Evolutionary conservation across 2,329 filamentous ascomycete genomes (phyloP).

Genomic region (Alternaria arbusti): DNA sequence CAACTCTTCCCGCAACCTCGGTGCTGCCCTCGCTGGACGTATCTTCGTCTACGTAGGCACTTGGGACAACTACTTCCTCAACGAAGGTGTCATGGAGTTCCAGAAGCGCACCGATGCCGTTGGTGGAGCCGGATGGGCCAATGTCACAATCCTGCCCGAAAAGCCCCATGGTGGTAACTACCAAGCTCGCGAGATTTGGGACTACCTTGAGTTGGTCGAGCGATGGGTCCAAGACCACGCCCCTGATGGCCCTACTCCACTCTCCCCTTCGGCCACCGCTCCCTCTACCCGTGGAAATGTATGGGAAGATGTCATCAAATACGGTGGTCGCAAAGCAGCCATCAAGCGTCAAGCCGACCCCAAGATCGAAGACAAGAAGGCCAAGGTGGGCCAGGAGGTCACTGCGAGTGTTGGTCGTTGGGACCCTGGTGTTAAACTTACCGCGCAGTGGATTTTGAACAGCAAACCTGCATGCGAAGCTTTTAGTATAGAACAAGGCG

Average conservation of each 20-base stretch:
- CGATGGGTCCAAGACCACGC: conserved; percentile 42
- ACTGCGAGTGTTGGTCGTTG: conserved; percentile 40
- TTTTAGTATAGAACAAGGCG: conserved; percentile 34
- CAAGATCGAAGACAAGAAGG: conserved; percentile 13
- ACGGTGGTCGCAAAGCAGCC: conserved; percentile 44
- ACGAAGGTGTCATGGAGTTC: conserved; percentile 47
- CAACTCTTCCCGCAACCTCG: conserved; percentile 41
- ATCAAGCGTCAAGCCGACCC: conserved; percentile 41
- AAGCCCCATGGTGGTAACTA: conserved; percentile 46
- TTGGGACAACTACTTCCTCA: conserved; percentile 47
- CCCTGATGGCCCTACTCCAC: conserved; percentile 38
- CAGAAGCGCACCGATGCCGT: conserved; percentile 40
- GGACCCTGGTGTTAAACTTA: conserved; percentile 47
- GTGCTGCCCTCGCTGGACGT: conserved; percentile 36
- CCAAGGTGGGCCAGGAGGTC: conserved; percentile 6
- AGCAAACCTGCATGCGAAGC: conserved; percentile 25
- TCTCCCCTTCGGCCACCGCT: conserved; percentile 25
- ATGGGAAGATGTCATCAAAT: conserved; percentile 43
- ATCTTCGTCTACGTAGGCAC: conserved; percentile 47
- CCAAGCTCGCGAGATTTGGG: conserved; percentile 38
- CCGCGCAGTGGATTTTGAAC: conserved; percentile 44
- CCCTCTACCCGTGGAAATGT: conserved; percentile 38
- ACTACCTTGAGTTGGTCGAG: conserved; percentile 44
- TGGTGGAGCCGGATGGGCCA: conserved; percentile 46
- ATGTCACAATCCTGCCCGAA: conserved; percentile 42